Evolutionary conservation across 495 filamentous ascomycete genomes (phyloP), one percentile per base, ranked within the genome.

Genomic region (Copromyces sp.): DNA sequence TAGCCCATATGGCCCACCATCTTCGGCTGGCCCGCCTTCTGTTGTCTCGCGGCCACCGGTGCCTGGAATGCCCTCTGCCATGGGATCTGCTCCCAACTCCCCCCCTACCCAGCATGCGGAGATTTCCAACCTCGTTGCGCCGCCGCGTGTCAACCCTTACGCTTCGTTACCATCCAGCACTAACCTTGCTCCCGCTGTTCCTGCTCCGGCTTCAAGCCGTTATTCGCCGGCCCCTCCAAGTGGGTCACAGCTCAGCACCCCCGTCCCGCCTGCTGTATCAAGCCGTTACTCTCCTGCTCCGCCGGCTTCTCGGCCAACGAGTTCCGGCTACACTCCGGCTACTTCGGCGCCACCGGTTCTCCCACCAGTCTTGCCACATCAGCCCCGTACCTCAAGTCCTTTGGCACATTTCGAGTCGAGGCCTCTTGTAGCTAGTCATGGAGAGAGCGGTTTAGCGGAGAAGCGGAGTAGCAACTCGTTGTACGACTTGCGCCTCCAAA

Each of bases 341-440:
- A 80, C 81, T 68, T 75, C 78, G 6, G 77, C 45, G 5, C 82
- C 87, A 38, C 84, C 87, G 3, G 73, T 85, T 9, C 82, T 93
- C 74, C 86, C 91, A 17, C 84, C 87, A 4, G 73, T 85, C 5
- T 82, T 93, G 76, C 86, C 91, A 14, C 93, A 94, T 80, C 92
- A 92, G 72, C 93, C 93, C 9, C 89, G 93, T 70, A 95, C 93
- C 24, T 95, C 92, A 24, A 97, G 93, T 77, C 94, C 93, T 12
- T 84, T 96, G 39, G 94, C 92, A 24, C 89, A 94, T 76, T 87
- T 86, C 47, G 82, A 87, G 77, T 38, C 81, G 4, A 79, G 81
- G 47, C 71, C 81, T 8, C 77, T 78, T 68, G 76, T 65, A 9
- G 71, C 79, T 12, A 71, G 71, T 45, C 83, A 81, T 69, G 75